Evolutionary conservation across 148 eudicot genomes (phyloP), one percentile per base, ranked within the genome.

Genomic region (Camellia granthamiana): DNA sequence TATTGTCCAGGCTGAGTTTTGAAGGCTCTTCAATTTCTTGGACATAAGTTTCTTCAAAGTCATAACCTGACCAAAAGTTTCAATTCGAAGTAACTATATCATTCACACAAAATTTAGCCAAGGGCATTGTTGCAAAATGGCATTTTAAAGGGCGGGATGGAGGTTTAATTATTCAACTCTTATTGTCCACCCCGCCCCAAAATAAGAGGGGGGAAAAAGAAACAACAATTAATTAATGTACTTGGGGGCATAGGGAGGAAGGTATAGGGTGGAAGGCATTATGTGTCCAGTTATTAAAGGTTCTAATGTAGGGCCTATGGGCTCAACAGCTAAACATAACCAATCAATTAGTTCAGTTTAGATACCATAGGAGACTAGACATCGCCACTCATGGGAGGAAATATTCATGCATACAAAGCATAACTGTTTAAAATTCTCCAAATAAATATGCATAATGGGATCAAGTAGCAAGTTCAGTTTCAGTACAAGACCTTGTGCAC

Each of bases 21-120:
- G 85, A 80, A 83, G 89, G 91, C 79, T 92, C 96, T 74, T 91
- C 97, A 72, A 84, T 87, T 81, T 89, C 92, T 76, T 91, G 86
- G 78, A 88, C 91, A 88, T 85, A 90, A 83, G 88, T 87, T 77
- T 87, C 91, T 83, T 88, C 89, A 86, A 85, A 89, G 76, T 88
- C 84, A 81, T 89, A 90, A 78, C 90, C 97, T 93, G 82, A n/a
- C 78, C 44, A 79, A 73, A 58, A 78, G 23, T 47, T 21, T 42
- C 44, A 21, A 58, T n/a, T 4, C 67, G 61, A 46, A 69, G n/a
- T 44, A 30, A 58, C 43, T 23, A 18, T 55, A 23, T n/a, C 51
- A 8, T 21, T 46, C 59, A 68, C 38, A 67, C 12, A 30, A 76
- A 44, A 44, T 7, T 19, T 56, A 30, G 19, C 69, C 16, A 65